Base-by-base conservation (phyloP, 441 rosid genomes). In the Erodium chrysanthum region DNA sequence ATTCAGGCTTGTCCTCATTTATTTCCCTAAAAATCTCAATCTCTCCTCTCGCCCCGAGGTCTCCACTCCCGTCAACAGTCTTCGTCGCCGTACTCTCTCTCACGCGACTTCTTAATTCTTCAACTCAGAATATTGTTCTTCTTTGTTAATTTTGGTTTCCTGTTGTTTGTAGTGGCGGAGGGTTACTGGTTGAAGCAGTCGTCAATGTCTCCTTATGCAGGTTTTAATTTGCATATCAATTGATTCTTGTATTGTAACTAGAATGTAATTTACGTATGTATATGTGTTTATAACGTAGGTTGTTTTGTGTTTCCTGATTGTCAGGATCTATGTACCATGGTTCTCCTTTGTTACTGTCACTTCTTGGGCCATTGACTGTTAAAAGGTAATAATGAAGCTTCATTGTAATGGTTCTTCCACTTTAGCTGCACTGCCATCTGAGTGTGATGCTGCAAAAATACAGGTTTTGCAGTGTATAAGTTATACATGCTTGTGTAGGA, bases 311-410 rank as follows among this genome's bases (percentile, higher is more conserved):
- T 56, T 56, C 25, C n/a, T 56, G 62, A 56, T 56, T 20, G 10
- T 37, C 74, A 94, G 99, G 99, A 80, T 91, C 97, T 50, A 94
- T 94, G 96, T 94, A 91, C 79, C 99, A 94, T 70, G 97, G 94
- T 71, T 91, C 99, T 9, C 96, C 97, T 42, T 77, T 91, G 81
- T 75, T 94, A 48, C 87, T 91, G 72, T 84, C 88, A 0, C 48
- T 91, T 70, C 83, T 94, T 8, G 99, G 99, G 50, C 99, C 94
- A 48, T 90, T 91, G 35, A 79, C 92, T 11, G 86, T 82, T 73
- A 82, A 75, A 70, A 88, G 96, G 99, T 91, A 66, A 33, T 48
- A 18, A 2, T 56, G 1, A 5, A 21, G 1, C 1, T 60, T 18
- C 0, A 37, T 25, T 64, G 64, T 48, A 5, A 18, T 40, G 15